Conservation (phyloP, 345 rosid genomes). For the rapeseed (Brassica napus) region Da-Ae NC_063442.1:32828001-32828500, state of each 20-base stretch:
- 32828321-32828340: neutral
- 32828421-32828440: constrained; percentile 51
- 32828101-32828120: neutral
- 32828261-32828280: constrained; percentile 1
- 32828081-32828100: constrained; percentile 5
- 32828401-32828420: constrained; percentile 4
- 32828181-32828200: neutral
- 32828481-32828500: constrained; percentile 65
- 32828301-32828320: neutral
- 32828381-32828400: neutral
- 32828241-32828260: neutral
- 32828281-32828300: neutral
- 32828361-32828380: too few relatives aligned
- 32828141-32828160: neutral
- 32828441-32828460: constrained; percentile 63
- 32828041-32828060: neutral
- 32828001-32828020: neutral
- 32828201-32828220: neutral
- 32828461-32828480: constrained; percentile 67
- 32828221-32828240: neutral
- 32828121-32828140: neutral
- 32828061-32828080: constrained; percentile 2
- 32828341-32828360: neutral
- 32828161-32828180: neutral
- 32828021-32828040: constrained; percentile 4